Evolutionary conservation across 2,329 filamentous ascomycete species (phyloP).

Genomic region (Aspergillus hortae): DNA sequence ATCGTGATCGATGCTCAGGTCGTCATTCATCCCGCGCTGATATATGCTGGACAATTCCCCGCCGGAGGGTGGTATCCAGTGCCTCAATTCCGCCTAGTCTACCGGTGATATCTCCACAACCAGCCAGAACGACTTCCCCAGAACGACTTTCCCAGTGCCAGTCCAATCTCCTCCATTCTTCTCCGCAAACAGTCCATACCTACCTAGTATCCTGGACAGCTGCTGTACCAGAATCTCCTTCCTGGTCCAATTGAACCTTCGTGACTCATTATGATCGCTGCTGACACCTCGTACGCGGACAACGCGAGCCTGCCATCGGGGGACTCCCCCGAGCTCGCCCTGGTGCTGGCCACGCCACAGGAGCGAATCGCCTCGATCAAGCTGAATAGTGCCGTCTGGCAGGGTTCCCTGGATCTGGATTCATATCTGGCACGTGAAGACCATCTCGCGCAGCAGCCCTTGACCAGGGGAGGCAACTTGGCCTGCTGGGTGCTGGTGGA

Average conservation of each 20-base stretch:
- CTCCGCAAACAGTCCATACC: not conserved
- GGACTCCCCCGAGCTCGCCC: constrained; percentile 49
- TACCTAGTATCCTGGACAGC: not conserved
- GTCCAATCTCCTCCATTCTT: not conserved
- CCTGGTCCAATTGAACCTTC: not conserved
- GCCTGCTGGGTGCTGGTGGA: constrained; percentile 61
- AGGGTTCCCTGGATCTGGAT: constrained; percentile 51
- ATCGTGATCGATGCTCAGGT: not conserved
- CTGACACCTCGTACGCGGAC: constrained; percentile 21
- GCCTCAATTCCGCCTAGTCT: not conserved
- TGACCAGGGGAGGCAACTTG: constrained; percentile 52
- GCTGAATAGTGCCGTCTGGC: constrained; percentile 57
- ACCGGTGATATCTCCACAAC: not conserved
- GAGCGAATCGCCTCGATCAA: constrained; percentile 52
- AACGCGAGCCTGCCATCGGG: constrained; percentile 41
- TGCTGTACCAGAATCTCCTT: not conserved
- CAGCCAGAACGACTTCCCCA: not conserved
- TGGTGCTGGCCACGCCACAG: constrained; percentile 53
- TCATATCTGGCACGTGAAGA: constrained; percentile 58
- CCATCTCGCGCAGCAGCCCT: constrained; percentile 47
- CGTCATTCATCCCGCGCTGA: not conserved
- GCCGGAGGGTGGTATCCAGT: not conserved
- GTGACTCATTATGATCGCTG: constrained; percentile 32
- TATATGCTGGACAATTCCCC: not conserved
- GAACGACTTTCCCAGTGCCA: not conserved